Base-by-base conservation (phyloP, 768 basidiomycete genomes). In the Plicaturopsis crispa region DNA sequence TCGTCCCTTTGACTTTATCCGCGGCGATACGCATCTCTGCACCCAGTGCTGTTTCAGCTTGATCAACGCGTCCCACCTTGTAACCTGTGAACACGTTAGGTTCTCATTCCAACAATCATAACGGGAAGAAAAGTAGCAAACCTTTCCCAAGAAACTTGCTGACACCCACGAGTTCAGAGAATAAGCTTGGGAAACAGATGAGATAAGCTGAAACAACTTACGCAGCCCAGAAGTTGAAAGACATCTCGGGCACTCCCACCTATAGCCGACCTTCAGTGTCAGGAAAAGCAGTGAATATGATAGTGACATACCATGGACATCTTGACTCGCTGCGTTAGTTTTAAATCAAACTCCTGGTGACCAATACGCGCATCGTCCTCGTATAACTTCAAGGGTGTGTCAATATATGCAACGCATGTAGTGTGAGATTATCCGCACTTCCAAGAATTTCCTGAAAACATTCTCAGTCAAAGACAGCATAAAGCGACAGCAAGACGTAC, bases 31-130 rank as follows among this genome's bases (percentile, higher is more conserved):
- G 83, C 87, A 98, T 94, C 59, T 98, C 94, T 16, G 89, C 90
- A 17, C 94, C 96, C 8, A 99, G 80, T 0, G 92, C 92, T 0
- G 96, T 99, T 64, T 99, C 96, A 1, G 84, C 79, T 59, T 99
- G 96, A 53, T 97, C 94, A 13, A 99, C 96, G 10, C 88, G 81
- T 5, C 96, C 96, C 37, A 99, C 89, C 60, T 93, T 93, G 63
- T 92, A 85, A 0, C 89, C 87, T 84, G 18, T 6, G 7, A 6
- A 2, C 24, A 3, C 19, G 19, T 41, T 6, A 34, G 42, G 33
- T 26, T 23, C 12, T n/a, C n/a, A n/a, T n/a, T n/a, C n/a, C n/a
- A n/a, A n/a, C n/a, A n/a, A n/a, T n/a, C n/a, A n/a, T n/a, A n/a
- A n/a, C n/a, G n/a, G n/a, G n/a, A n/a, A n/a, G n/a, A n/a, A n/a